phyloP scores from a whole-genome alignment of 176 grass and related monocot species.

The Panicum miliaceum region DNA sequence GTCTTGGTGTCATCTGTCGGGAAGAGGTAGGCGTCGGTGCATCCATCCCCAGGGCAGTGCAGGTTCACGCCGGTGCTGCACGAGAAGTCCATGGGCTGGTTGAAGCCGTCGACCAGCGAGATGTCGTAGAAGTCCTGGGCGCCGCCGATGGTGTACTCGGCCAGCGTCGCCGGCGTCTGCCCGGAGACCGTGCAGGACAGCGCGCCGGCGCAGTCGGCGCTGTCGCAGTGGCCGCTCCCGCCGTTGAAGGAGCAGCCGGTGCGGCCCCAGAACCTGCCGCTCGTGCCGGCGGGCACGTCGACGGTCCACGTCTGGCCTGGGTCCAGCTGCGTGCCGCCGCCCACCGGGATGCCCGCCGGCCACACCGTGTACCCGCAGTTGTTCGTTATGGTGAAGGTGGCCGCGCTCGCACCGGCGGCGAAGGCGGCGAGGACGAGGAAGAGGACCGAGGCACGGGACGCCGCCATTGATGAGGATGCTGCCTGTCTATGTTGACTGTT shows the following conservation, averaged over 20 bases:
- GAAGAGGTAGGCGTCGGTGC: constrained; percentile 25
- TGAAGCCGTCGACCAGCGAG: constrained; percentile 34
- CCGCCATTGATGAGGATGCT: constrained; percentile 26
- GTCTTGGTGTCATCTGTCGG: not conserved
- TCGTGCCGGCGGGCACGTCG: not conserved
- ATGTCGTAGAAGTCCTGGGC: constrained; percentile 20
- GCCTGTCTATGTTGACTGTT: not conserved
- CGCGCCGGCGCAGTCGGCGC: not conserved
- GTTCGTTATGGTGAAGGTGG: constrained; percentile 60
- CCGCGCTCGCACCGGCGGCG: not conserved
- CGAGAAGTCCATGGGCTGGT: constrained; percentile 21
- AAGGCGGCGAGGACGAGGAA: constrained; percentile 18
- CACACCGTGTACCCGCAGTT: constrained; percentile 55
- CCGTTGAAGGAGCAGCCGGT: constrained; percentile 25
- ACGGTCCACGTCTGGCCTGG: not conserved
- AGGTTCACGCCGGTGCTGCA: constrained; percentile 1
- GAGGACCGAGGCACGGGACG: not conserved
- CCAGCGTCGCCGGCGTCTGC: constrained; percentile 4
- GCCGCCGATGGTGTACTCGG: constrained; percentile 15
- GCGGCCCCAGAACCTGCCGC: constrained; percentile 39
- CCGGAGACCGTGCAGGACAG: constrained; percentile 9
- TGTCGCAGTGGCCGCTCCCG: not conserved
- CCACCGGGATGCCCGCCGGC: constrained; percentile 41
- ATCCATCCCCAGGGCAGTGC: not conserved
- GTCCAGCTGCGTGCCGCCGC: constrained; percentile 4